These are phyloP conservation scores for Acer negundo DNA, from an alignment of 345 rosid species.

Conservation along the genomic window DNA sequence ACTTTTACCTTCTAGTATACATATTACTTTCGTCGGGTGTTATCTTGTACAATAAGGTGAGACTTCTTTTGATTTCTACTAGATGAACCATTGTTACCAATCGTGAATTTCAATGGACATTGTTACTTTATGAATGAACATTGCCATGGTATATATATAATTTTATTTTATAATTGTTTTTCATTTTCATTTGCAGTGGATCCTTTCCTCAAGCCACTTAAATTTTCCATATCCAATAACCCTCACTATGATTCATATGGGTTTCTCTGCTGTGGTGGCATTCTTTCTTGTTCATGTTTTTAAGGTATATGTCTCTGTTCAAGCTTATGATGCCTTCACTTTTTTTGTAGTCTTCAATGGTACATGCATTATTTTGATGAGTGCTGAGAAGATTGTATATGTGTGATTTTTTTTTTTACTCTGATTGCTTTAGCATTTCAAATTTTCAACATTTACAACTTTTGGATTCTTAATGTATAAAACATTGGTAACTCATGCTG, in stretches of 20 bases:
- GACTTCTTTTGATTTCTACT: not conserved
- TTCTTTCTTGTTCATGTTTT: conserved; percentile 86
- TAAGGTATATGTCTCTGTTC: conserved; percentile 55
- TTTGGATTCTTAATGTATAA: no score
- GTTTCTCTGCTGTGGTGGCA: conserved; percentile 72
- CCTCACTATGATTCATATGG: conserved; percentile 96
- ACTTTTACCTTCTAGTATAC: not conserved
- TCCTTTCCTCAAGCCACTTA: conserved; percentile 87
- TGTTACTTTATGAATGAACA: not conserved
- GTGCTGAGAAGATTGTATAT: no score
- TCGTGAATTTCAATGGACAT: not conserved
- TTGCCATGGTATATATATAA: not conserved
- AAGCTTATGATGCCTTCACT: not conserved
- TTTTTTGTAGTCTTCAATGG: not conserved
- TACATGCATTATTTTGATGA: not conserved
- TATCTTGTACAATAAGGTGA: not conserved
- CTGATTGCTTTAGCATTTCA: no score
- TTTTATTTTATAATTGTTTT: not conserved
- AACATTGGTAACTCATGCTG: not conserved
- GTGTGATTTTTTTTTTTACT: no score
- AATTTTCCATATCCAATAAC: conserved; percentile 88
- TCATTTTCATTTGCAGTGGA: conserved; percentile 70
- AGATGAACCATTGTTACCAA: not conserved
- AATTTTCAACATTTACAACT: no score
- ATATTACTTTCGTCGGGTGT: not conserved